Percentiles rank a stretch among this genome's conserved stretches.
These are phyloP conservation scores for Fusarium circinatum DNA, from an alignment of 2,329 filamentous ascomycete genomes.

Conservation along the genomic window DNA sequence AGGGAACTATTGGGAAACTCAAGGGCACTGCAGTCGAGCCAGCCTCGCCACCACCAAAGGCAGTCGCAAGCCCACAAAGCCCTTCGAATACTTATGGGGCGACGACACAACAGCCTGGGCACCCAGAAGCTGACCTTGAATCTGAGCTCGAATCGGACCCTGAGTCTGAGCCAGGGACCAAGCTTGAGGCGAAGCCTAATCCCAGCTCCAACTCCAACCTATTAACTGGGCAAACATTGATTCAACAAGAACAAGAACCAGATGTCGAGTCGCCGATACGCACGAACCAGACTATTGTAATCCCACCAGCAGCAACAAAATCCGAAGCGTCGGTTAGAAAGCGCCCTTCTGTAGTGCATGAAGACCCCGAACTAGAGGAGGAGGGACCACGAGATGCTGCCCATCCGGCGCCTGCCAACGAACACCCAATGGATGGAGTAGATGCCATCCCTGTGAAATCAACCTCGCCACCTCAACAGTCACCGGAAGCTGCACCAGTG, in stretches of 20 bases:
- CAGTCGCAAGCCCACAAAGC: constrained; percentile 43
- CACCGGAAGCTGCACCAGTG: neutral
- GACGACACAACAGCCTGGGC: constrained; percentile 4
- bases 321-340: constrained; percentile 39
- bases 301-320: neutral
- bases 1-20: constrained; percentile 64
- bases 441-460: constrained; percentile 50
- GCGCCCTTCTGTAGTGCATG: constrained; percentile 58
- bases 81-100: neutral
- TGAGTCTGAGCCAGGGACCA: constrained; percentile 17
- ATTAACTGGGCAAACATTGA: constrained; percentile 1
- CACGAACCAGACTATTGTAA: neutral
- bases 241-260: constrained; percentile 7
- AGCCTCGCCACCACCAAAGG: neutral
- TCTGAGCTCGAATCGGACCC: constrained; percentile 17
- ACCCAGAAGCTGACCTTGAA: constrained; percentile 2
- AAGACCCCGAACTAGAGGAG: constrained; percentile 57
- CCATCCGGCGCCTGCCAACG: constrained; percentile 7
- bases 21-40: constrained; percentile 59
- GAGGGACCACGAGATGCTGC: constrained; percentile 32
- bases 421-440: constrained; percentile 37
- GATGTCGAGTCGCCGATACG: neutral
- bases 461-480: constrained; percentile 6
- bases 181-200: neutral
- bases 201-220: neutral